Base-by-base conservation (phyloP, 352 stramenopile species). In the Phytophthora niederhauseri region DNA sequence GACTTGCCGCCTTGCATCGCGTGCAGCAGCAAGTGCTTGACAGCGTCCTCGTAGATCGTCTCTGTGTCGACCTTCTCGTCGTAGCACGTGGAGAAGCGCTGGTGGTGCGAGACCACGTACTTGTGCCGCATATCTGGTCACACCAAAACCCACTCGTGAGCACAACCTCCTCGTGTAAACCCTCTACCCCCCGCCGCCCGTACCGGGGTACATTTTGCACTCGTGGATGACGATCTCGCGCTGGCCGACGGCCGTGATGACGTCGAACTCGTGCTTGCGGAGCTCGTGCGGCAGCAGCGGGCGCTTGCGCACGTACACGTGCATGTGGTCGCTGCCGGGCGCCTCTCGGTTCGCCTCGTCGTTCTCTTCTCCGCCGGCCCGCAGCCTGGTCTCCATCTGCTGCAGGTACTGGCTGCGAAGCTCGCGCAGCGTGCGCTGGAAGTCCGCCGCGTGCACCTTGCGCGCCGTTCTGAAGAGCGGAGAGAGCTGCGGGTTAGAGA, bases 261-360 rank as follows among this genome's bases (percentile, higher is more conserved):
- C 83, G 66, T 97, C 89, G 57, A 94, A 98, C 68, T 97, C 92
- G 64, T 90, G 85, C 68, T 93, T 90, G 52, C 78, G 77, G 34
- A 87, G 52, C 71, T 98, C 92, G 70, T 97, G 92, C 17, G 83
- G 67, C 60, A 97, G 85, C 61, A 98, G 76, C 28, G 92, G 92
- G 46, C 92, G 87, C 68, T 97, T 97, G 52, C 92, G 88, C 58
- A 98, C 80, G 60, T 84, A 94, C 57, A 98, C 88, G 57, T 89
- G 75, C 63, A 91, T 93, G 30, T 94, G 75, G 56, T 85, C 76
- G 62, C 79, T 90, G 26, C 73, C 66, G 17, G 55, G 64, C 19
- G 38, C 28, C 9, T 51, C 36, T 30, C 56, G 15, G 12, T 12
- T 62, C 6, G 59, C 41, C 14, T 72, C 62, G 12, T 57, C 26